Base-by-base conservation (phyloP, 768 basidiomycete species). In the Boletus edulis region DNA sequence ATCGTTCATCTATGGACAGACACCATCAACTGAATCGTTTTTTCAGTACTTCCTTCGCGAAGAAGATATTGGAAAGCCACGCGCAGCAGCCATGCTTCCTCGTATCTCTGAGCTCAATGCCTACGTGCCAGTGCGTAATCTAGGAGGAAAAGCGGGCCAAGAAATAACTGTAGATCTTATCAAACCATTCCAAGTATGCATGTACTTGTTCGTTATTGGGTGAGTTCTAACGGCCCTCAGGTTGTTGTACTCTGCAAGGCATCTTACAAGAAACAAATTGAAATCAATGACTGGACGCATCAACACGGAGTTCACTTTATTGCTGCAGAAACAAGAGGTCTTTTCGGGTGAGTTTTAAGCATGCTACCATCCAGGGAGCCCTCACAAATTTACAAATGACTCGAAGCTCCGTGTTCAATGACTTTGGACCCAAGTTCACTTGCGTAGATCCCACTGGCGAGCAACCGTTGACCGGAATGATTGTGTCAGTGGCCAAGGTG, bases 361-460 rank as follows among this genome's bases (percentile, higher is more conserved):
- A 43, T 49, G 24, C 9, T 15, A 29, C 9, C 12, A 27, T 57
- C 24, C 42, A 8, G 17, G 17, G 8, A 32, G 32, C 62, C 9
- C 46, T 46, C 27, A 55, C 45, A 48, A 31, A 60, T 50, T 46
- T 46, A 54, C 45, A 46, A 31, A 60, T 49, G 29, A 40, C 27
- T 46, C 22, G 37, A 65, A 97, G 95, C 14, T 87, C 91, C 55
- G 87, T 88, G 14, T 99, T 99, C 80, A 96, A 91, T 69, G 97
- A 99, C 72, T 98, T 99, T 62, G 97, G 97, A 7, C 73, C 86
- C 24, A 92, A 91, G 70, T 99, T 98, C 68, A 87, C 92, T 15
- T 95, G 94, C 61, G 91, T 97, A 24, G 97, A 99, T 68, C 87
- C 94, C n/a, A 95, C 91, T n/a, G 97, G 97, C 17, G 97, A 98